Percentiles rank a stretch among this genome's conserved stretches.
Conservation (phyloP, 495 filamentous ascomycete genomes). For the Hypoxylon fuscum region DNA sequence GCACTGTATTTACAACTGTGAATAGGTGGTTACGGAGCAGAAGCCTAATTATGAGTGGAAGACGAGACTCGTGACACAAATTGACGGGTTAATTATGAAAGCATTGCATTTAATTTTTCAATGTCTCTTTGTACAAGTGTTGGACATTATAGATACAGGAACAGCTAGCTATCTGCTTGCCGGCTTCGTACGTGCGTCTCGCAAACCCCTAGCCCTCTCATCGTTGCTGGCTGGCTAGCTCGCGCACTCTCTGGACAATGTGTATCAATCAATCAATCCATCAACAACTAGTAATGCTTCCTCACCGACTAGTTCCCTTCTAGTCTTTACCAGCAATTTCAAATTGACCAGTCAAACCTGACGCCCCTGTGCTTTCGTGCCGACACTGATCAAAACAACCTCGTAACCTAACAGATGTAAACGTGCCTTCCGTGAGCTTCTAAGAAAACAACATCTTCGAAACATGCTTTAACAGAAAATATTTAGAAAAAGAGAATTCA, state of each 20-base stretch:
- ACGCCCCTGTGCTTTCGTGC: conserved; percentile 34
- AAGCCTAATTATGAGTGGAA: too few relatives aligned
- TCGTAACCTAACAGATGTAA: conserved; percentile 19
- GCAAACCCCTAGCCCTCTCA: conserved; percentile 5
- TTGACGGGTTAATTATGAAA: conserved; percentile 6
- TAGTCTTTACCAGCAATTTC: conserved; percentile 34
- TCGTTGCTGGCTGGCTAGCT: conserved; percentile 21
- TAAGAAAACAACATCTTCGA: conserved; percentile 15
- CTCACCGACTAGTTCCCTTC: conserved; percentile 15
- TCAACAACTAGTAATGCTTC: too few relatives aligned
- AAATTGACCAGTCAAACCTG: conserved; percentile 42
- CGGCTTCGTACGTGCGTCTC: conserved; percentile 5
- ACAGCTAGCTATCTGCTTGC: conserved; percentile 15
- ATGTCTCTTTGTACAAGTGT: conserved; percentile 36
- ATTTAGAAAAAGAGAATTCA: conserved; percentile 17
- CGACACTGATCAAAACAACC: conserved; percentile 22
- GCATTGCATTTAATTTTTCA: conserved; percentile 24
- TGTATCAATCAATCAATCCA: too few relatives aligned
- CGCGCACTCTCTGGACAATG: conserved; percentile 16
- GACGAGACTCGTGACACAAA: not conserved
- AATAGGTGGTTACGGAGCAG: too few relatives aligned
- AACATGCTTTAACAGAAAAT: conserved; percentile 10
- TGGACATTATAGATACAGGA: conserved; percentile 40
- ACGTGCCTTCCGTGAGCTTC: conserved; percentile 18
- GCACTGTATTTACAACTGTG: too few relatives aligned